Evolutionary conservation across 305 asterid species (phyloP).

Genomic region (Fraxinus floribunda): DNA sequence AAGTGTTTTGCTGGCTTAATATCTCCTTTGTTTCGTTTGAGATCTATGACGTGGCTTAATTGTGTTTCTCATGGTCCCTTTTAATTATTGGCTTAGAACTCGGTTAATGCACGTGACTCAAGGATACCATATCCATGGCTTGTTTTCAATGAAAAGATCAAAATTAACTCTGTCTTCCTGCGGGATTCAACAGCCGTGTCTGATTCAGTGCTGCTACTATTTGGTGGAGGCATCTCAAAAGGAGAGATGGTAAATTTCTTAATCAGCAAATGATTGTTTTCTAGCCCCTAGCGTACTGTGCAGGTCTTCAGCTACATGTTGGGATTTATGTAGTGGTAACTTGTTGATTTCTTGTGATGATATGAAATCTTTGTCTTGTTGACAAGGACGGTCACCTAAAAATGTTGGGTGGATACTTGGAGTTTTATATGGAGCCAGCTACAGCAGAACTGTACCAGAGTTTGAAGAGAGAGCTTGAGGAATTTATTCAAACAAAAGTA

Average conservation of each 20-base stretch:
- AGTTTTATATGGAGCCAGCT: conserved; percentile 76
- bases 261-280: conserved; percentile 15
- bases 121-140: conserved; percentile 91
- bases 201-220: conserved; percentile 81
- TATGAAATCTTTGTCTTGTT: conserved; percentile 23
- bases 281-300: background rate
- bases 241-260: conserved; percentile 58
- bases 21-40: conserved; percentile 5
- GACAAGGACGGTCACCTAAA: conserved; percentile 80
- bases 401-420: conserved; percentile 92
- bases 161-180: conserved; percentile 83
- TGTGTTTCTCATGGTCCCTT: conserved; percentile 25
- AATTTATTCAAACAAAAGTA: conserved; percentile 75
- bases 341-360: conserved; percentile 16
- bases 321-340: conserved; percentile 10
- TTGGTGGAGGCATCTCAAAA: conserved; percentile 77
- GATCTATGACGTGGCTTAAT: conserved; percentile 14
- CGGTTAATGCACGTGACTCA: conserved; percentile 73
- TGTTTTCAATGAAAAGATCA: conserved; percentile 88
- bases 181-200: conserved; percentile 97
- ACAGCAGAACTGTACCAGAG: conserved; percentile 65
- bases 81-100: conserved; percentile 53
- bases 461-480: conserved; percentile 74
- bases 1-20: conserved; percentile 36
- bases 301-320: background rate